These are phyloP conservation scores for Calonectria pseudoturangicola DNA, from an alignment of 2,329 filamentous ascomycete species.

Conservation along the genomic window DNA sequence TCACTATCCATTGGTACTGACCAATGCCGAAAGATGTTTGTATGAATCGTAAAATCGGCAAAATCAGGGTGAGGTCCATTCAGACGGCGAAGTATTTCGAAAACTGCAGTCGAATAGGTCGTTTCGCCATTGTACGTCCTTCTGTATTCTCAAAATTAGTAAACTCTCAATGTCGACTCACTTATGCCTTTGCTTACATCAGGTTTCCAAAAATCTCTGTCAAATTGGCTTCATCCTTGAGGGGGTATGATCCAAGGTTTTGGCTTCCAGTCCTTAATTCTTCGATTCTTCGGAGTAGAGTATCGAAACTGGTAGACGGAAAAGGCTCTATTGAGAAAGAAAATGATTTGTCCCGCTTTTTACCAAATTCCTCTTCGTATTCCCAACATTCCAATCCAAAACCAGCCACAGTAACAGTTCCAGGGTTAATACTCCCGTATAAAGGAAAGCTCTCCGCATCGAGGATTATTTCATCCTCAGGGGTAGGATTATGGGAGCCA, in stretches of 20 bases:
- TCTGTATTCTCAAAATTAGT: no score
- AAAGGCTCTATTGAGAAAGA: neutral
- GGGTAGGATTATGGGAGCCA: neutral
- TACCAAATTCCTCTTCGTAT: constrained; percentile 1
- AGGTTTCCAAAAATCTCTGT: constrained; percentile 1
- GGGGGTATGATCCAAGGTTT: neutral
- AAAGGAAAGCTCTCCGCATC: constrained; percentile 3
- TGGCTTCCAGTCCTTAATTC: neutral
- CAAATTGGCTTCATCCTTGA: neutral
- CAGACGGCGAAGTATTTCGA: no score
- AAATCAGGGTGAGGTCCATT: no score
- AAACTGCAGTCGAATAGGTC: no score
- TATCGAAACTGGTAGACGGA: neutral
- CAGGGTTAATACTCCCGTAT: constrained; percentile 4
- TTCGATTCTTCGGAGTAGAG: neutral
- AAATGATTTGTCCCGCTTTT: neutral
- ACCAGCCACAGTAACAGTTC: neutral
- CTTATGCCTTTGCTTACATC: neutral
- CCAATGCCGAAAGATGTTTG: neutral
- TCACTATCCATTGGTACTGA: no score
- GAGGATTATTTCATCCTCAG: neutral
- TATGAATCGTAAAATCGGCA: no score
- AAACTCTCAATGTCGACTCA: no score
- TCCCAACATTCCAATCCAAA: constrained; percentile 14
- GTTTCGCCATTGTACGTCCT: no score